A percentile compares a stretch with the other conserved stretches of the same genome.
phyloP scores from a whole-genome alignment of 257 asterid genomes.

The Parsonsia alboflavescens region DNA sequence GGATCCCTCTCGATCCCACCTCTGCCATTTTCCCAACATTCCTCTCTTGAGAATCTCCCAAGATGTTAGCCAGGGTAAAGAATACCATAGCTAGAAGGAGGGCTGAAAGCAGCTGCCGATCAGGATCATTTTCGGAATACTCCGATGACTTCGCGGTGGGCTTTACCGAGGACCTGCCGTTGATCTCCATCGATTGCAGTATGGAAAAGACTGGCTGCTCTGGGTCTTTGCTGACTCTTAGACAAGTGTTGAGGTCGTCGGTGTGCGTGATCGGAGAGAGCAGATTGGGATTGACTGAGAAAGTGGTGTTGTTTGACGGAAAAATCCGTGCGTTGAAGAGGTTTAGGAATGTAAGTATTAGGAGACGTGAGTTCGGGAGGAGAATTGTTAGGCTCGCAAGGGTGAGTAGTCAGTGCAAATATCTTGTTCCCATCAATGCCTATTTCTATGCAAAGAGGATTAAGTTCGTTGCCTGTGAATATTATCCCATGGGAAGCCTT shows the following conservation, averaged over 20 bases:
- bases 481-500: constrained; percentile 64
- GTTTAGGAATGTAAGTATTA: constrained; percentile 32
- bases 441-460: constrained; percentile 56
- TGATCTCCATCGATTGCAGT: constrained; percentile 20
- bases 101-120: constrained; percentile 35
- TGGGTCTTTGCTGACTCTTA: constrained; percentile 30
- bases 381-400: constrained; percentile 34
- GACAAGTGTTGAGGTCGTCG: constrained; percentile 51
- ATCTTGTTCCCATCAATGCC: constrained; percentile 46
- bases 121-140: constrained; percentile 35
- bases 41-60: neutral
- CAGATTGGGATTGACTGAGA: constrained; percentile 47
- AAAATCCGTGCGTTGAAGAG: constrained; percentile 43
- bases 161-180: constrained; percentile 40
- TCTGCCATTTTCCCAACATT: neutral
- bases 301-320: constrained; percentile 45
- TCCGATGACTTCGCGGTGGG: constrained; percentile 38
- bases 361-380: constrained; percentile 42
- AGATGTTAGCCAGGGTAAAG: constrained; percentile 47
- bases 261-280: constrained; percentile 53
- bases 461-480: constrained; percentile 46
- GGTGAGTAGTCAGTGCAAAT: constrained; percentile 31
- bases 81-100: constrained; percentile 29
- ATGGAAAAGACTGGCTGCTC: neutral
- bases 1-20: neutral